Evolutionary conservation across 805 yeast species (phyloP).

Genomic region (Kluyveromyces lactis): DNA sequence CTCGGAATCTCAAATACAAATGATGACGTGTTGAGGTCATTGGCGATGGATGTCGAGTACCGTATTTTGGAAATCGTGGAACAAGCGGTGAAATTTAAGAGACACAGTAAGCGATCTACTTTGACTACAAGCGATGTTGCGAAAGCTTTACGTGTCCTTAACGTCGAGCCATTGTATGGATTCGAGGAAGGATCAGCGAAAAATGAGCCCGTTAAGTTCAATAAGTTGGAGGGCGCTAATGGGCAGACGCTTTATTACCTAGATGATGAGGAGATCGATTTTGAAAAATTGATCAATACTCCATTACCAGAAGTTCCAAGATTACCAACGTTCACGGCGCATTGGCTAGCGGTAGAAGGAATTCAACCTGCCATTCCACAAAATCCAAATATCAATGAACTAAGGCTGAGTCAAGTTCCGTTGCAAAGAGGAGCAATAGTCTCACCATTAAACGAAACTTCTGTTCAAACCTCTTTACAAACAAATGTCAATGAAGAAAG

Average conservation of each 20-base stretch:
- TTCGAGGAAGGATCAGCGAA: constrained; percentile 44
- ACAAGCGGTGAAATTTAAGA: constrained; percentile 92
- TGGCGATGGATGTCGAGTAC: constrained; percentile 99
- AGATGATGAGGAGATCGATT: constrained; percentile 88
- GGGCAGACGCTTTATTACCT: constrained; percentile 91
- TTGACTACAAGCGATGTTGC: constrained; percentile 76
- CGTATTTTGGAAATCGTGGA: constrained; percentile 91
- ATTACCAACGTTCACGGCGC: constrained; percentile 85
- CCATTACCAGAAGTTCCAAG: constrained; percentile 95
- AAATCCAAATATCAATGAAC: constrained; percentile 75
- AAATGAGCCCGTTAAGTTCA: constrained; percentile 60
- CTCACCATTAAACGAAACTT: constrained; percentile 47
- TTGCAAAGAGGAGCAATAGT: constrained; percentile 76
- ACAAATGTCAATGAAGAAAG: constrained; percentile 13
- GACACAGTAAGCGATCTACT: constrained; percentile 81
- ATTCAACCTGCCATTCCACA: constrained; percentile 97
- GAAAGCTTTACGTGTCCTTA: constrained; percentile 72
- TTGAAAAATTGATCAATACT: constrained; percentile 85
- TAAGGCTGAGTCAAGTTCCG: constrained; percentile 62
- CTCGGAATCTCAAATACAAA: constrained; percentile 70
- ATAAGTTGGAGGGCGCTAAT: constrained; percentile 81
- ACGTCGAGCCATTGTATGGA: constrained; percentile 91
- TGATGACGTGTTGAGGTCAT: constrained; percentile 87
- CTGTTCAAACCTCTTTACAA: constrained; percentile 27
- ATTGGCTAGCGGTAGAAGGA: constrained; percentile 97